Evolutionary conservation across 2,329 filamentous ascomycete species (phyloP).

Genomic region (Claviceps africana): DNA sequence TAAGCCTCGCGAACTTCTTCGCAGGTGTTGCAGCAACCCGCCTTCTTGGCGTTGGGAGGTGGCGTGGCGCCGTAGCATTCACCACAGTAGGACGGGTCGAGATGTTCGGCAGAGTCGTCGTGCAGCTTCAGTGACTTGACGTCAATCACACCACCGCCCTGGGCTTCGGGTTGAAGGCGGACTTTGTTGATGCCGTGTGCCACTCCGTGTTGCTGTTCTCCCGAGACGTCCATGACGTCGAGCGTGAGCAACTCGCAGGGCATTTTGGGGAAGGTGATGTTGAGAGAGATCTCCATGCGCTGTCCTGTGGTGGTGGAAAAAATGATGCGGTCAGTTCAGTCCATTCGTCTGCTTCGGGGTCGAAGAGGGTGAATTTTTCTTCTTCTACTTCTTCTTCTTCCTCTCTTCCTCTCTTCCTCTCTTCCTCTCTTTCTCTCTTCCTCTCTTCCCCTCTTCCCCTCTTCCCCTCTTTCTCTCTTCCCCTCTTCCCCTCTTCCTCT

Average conservation of each 20-base stretch:
- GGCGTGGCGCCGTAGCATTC: constrained; percentile 76
- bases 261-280: constrained; percentile 85
- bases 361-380: too few species aligned
- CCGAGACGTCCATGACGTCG: constrained; percentile 98
- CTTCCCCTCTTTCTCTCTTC: too few species aligned
- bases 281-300: constrained; percentile 98
- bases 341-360: too few species aligned
- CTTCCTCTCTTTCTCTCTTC: too few species aligned
- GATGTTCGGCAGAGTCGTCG: constrained; percentile 57
- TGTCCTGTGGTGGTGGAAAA: constrained; percentile 46
- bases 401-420: too few species aligned
- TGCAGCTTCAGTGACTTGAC: constrained; percentile 49
- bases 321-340: constrained; percentile 7
- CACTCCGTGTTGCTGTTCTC: constrained; percentile 89
- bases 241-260: constrained; percentile 92
- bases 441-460: too few species aligned
- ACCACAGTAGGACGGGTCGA: constrained; percentile 87
- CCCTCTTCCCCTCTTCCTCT: too few species aligned
- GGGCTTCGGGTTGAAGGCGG: constrained; percentile 53
- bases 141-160: constrained; percentile 68
- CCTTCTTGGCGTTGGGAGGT: constrained; percentile 56
- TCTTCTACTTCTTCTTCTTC: too few species aligned
- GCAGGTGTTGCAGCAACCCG: constrained; percentile 94
- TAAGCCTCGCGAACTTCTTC: constrained; percentile 95
- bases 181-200: constrained; percentile 89